Base-by-base conservation (phyloP, 225 moss, liverwort and hornwort species). In the Straminergon stramineum region DNA sequence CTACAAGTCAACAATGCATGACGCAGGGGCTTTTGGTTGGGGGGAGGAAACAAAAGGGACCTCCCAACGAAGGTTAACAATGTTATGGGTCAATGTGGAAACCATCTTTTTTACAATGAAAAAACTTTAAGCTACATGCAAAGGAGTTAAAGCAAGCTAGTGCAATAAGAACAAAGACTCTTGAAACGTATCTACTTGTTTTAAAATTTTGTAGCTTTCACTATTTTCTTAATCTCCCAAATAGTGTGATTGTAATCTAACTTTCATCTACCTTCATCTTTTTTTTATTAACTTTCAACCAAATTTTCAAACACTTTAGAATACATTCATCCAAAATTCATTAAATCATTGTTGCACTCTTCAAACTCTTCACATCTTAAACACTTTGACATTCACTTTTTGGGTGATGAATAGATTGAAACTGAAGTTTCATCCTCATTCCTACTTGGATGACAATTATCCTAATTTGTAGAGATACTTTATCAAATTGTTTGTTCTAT, bases 121-220 rank as follows among this genome's bases (percentile, higher is more conserved):
- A 31, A 75, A 74, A 45, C 45, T 45, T 45, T 45, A 45, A 75
- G 4, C 5, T 31, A 19, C 4, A 34, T 52, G 3, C 13, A 21
- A 76, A 34, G 1, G 52, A 34, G 1, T 52, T 13, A 8, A 45
- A 76, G 32, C 22, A 76, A 53, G 3, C 5, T 52, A 52, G 7
- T 52, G 2, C 76, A 34, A 76, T 3, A 53, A 1, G 15, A 15
- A 35, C 0, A 77, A 0, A 55, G 1, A 55, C 3, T 55, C 8
- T 55, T 0, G 0, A 53, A 34, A 34, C 0, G 2, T 22, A 35
- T 35, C 22, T 51, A 34, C 15, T 77, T 35, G 13, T 34, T 76
- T 52, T 20, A 76, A 51, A 52, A 52, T 76, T 76, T 76, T 76
- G 1, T 52, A 76, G 20, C 34, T 0, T 52, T 0, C 2, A 21